Evolutionary conservation across 2,329 filamentous ascomycete genomes (phyloP), one percentile per base, ranked within the genome.

Genomic region (Magnaporthales sp.): DNA sequence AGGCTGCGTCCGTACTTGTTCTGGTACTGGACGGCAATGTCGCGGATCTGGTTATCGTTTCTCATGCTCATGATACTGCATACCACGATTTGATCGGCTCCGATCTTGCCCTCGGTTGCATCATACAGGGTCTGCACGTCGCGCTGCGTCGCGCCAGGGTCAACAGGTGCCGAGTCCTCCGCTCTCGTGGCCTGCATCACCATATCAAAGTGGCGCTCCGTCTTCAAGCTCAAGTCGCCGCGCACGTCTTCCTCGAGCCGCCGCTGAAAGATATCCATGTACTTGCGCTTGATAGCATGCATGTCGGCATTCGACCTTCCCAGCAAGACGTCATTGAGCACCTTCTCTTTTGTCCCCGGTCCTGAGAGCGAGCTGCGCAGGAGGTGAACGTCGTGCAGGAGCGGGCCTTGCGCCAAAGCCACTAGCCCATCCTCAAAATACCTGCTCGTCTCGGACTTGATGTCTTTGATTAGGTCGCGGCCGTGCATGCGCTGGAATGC

Each of bases 311-410:
- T 98, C 46, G 88, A 91, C 46, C 94, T 86, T 9, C 88, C 84
- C 4, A 97, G 85, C 2, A 98, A 83, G 6, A 97, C 84, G 71
- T 98, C 94, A 75, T 97, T 95, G 64, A 99, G 82, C 1, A 95
- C 82, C 66, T 82, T 81, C 74, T 98, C 94, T 72, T 96, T 96
- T 0, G 94, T 98, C 8, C 95, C 95, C 0, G 87, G 75, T 0
- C 94, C 93, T 63, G 87, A 82, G 80, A 97, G 88, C 1, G 92
- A 89, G 1, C 89, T 83, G 73, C 89, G 82, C 9, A 95, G 79
- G 66, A 87, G 84, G 73, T 89, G 81, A 4, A 90, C 89, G 75
- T 98, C 94, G 69, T 92, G 84, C 63, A 87, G 80, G 10, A 97
- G 81, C 0, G 94, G 95, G 0, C 95, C 95, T 2, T 91, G 86